phyloP scores from a whole-genome alignment of 805 yeast species.

The Wickerhamomyces silvicola region DNA sequence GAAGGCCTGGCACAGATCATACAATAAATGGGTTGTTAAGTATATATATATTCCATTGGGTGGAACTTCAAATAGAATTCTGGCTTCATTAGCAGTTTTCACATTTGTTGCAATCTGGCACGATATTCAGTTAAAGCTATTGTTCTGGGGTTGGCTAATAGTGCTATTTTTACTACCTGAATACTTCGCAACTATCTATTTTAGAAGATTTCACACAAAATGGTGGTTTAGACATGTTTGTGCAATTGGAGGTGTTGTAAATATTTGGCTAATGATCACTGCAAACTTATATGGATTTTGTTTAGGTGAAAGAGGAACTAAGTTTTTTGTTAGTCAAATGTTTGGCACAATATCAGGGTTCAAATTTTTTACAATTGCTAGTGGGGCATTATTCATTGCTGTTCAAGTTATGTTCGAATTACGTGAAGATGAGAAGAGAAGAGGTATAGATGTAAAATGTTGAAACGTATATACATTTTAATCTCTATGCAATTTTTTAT shows the following conservation, averaged over 20 bases:
- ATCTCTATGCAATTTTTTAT: constrained; percentile 41
- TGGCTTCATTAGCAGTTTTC: constrained; percentile 80
- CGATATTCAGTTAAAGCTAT: constrained; percentile 79
- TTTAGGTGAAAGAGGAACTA: constrained; percentile 81
- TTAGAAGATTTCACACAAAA: constrained; percentile 32
- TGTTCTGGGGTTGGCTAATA: constrained; percentile 95
- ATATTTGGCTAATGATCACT: constrained; percentile 97
- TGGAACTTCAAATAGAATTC: constrained; percentile 63
- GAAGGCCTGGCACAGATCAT: constrained; percentile 98
- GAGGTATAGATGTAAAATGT: constrained; percentile 79
- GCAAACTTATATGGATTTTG: constrained; percentile 96
- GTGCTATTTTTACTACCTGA: constrained; percentile 88
- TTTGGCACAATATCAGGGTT: constrained; percentile 67
- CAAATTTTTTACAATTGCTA: constrained; percentile 52
- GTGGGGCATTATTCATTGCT: constrained; percentile 68
- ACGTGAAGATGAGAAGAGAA: constrained; percentile 78
- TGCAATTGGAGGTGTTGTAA: constrained; percentile 80
- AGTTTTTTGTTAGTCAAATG: constrained; percentile 58
- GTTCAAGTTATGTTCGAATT: constrained; percentile 92
- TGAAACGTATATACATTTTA: constrained; percentile 9
- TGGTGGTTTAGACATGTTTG: constrained; percentile 80
- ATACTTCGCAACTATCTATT: constrained; percentile 46
- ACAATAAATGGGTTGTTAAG: constrained; percentile 81
- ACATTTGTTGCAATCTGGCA: constrained; percentile 98
- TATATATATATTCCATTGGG: constrained; percentile 92